Percentiles rank a stretch among this genome's conserved stretches.
Conservation (phyloP, 2,329 filamentous ascomycete genomes). For the Aspergillus quadricinctus region DNA sequence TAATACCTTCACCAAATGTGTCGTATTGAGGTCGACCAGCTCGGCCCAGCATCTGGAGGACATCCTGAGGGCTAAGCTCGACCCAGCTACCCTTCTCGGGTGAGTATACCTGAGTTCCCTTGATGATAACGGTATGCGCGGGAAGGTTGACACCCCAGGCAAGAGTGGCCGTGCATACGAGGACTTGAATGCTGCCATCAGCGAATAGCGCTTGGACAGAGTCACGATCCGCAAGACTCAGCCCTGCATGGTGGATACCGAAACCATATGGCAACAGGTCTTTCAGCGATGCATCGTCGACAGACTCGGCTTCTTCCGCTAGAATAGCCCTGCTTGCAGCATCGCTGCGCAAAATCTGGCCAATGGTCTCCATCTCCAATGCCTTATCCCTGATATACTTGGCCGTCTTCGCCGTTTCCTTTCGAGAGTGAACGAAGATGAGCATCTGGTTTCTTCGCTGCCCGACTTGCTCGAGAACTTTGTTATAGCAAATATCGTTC, state of each 20-base stretch:
- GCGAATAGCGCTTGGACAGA: conserved; percentile 94
- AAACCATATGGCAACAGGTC: conserved; percentile 94
- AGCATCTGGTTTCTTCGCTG: conserved; percentile 95
- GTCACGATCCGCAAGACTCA: conserved; percentile 90
- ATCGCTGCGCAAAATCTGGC: conserved; percentile 89
- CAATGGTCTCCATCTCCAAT: conserved; percentile 93
- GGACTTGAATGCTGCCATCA: conserved; percentile 85
- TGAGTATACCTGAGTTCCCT: conserved; percentile 96
- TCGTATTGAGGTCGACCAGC: conserved; percentile 95
- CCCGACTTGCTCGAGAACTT: conserved; percentile 93
- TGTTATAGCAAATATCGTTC: conserved; percentile 98
- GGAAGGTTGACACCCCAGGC: conserved; percentile 99
- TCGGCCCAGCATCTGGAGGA: conserved; percentile 96
- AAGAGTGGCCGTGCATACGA: conserved; percentile 95
- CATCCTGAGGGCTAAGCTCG: conserved; percentile 93
- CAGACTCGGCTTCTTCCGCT: conserved; percentile 74
- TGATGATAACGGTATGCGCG: conserved; percentile 97
- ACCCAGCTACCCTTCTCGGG: conserved; percentile 99
- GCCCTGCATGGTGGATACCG: conserved; percentile 96
- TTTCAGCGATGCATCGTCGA: conserved; percentile 83
- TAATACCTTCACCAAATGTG: conserved; percentile 96
- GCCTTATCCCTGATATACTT: conserved; percentile 96
- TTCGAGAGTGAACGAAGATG: conserved; percentile 96
- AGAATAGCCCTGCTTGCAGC: conserved; percentile 86
- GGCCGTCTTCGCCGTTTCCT: conserved; percentile 96